Conservation (phyloP, 2,329 filamentous ascomycete genomes). For the Aureobasidium sp. region DNA sequence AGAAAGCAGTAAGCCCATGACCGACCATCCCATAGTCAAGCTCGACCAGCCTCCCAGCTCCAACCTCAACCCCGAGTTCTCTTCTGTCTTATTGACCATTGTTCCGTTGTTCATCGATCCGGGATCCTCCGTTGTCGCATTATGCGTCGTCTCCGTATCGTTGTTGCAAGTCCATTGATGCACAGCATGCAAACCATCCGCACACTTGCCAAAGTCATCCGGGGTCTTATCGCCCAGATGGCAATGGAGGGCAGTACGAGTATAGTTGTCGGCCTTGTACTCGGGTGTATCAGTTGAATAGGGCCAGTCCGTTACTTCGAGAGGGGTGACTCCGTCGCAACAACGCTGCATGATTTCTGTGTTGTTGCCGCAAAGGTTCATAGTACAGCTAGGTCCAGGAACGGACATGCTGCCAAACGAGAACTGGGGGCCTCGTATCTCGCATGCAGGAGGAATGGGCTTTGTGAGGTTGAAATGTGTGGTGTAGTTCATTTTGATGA, state of each 20-base stretch:
- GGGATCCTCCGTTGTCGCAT: background rate
- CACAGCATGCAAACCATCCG: background rate
- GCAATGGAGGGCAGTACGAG: background rate
- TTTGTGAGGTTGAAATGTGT: background rate
- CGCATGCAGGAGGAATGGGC: background rate
- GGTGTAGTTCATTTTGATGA: background rate
- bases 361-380: background rate
- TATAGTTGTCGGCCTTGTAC: background rate
- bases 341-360: background rate
- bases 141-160: background rate
- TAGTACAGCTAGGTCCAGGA: background rate
- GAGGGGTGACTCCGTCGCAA: background rate
- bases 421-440: too few relatives aligned
- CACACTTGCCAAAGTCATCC: background rate
- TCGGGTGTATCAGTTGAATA: background rate
- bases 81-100: background rate
- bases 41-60: background rate
- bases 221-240: background rate
- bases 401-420: background rate
- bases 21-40: background rate
- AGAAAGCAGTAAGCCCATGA: background rate
- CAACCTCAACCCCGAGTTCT: background rate
- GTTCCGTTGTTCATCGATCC: background rate
- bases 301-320: background rate
- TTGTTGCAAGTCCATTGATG: background rate